Conservation (phyloP, 2,329 filamentous ascomycete genomes). For the Xylariaceae sp. region DNA sequence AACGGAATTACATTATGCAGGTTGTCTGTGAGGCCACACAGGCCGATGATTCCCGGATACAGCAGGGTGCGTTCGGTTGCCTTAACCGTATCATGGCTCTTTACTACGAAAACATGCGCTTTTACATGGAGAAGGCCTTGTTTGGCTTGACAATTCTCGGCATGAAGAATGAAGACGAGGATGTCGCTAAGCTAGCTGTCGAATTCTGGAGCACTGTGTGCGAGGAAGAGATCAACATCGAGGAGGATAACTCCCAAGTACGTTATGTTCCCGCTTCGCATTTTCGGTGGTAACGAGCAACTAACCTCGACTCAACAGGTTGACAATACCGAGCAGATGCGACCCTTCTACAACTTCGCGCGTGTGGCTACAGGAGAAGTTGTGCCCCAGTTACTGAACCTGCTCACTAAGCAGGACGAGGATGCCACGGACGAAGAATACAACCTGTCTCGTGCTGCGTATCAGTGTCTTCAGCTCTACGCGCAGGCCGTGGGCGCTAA, state of each 20-base stretch:
- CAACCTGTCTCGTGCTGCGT: slow-evolving; percentile 89
- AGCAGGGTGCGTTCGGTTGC: slow-evolving; percentile 94
- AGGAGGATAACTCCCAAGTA: slow-evolving; percentile 88
- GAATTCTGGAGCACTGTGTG: slow-evolving; percentile 99
- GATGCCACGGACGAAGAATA: slow-evolving; percentile 96
- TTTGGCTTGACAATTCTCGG: slow-evolving; percentile 96
- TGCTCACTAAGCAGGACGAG: slow-evolving; percentile 96
- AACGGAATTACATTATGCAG: slow-evolving; percentile 99
- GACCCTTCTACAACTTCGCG: slow-evolving; percentile 93
- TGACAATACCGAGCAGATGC: slow-evolving; percentile 76
- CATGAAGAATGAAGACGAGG: slow-evolving; percentile 97
- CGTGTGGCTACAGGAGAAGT: slow-evolving; percentile 90
- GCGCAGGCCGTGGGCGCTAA: slow-evolving; percentile 82
- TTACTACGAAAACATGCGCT: slow-evolving; percentile 99
- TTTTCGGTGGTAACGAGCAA: slow-evolving; percentile 2
- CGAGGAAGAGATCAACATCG: slow-evolving; percentile 95
- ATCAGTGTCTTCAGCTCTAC: slow-evolving; percentile 94
- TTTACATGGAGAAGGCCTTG: slow-evolving; percentile 99
- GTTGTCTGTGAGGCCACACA: slow-evolving; percentile 98
- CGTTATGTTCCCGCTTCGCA: slow-evolving; percentile 22
- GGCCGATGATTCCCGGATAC: slow-evolving; percentile 82
- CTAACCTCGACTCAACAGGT: slow-evolving; percentile 35
- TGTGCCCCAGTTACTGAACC: slow-evolving; percentile 79
- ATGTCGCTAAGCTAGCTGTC: slow-evolving; percentile 94
- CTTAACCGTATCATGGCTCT: slow-evolving; percentile 97